Base-by-base conservation (phyloP, 2,329 filamentous ascomycete genomes). In the Chaetoscypha palmicola region DNA sequence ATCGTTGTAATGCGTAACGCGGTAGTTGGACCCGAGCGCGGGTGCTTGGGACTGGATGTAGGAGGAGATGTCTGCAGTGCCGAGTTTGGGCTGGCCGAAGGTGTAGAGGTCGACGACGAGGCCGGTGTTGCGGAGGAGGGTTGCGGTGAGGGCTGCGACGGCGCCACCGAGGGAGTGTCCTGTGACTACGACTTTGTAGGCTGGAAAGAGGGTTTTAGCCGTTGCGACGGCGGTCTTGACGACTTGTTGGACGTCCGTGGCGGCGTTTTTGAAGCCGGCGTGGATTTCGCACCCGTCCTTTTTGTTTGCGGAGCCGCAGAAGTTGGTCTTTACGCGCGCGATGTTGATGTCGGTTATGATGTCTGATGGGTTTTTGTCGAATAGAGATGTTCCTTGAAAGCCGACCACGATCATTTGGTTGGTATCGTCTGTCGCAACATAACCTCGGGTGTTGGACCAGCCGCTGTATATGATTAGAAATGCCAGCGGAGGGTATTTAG, bases 1-100 rank as follows among this genome's bases (percentile, higher is more conserved):
- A 60, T 89, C 85, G 53, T 74, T 66, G 32, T 63, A 64, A 63
- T 88, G 82, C 1, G 83, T 87, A 40, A 86, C 68, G 50, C 83
- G 78, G 65, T 71, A 81, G 43, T 59, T 59, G 42, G 65, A 65
- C 2, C 75, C 74, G 9, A 46, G 34, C 2, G 40, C 12, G 1
- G 52, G 52, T 2, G 51, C 38, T 39, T 55, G 51, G 16, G 24
- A 41, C 21, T 55, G 52, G 33, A 63, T 58, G 37, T 53, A 62
- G 5, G 51, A 45, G n/a, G 54, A 54, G 19, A 62, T 50, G 9
- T 51, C 53, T 7, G 37, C 31, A 21, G 60, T 58, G 5, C 59
- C 61, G 35, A 62, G 44, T 8, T 61, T 54, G 12, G 61, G 61
- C 24, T 60, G 57, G 4, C 61, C 61, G 38, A 53, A 62, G 3